Percentiles rank a stretch among this genome's conserved stretches.
Conservation (phyloP, 176 grass and related monocot species). For the Eleusine indica region DNA sequence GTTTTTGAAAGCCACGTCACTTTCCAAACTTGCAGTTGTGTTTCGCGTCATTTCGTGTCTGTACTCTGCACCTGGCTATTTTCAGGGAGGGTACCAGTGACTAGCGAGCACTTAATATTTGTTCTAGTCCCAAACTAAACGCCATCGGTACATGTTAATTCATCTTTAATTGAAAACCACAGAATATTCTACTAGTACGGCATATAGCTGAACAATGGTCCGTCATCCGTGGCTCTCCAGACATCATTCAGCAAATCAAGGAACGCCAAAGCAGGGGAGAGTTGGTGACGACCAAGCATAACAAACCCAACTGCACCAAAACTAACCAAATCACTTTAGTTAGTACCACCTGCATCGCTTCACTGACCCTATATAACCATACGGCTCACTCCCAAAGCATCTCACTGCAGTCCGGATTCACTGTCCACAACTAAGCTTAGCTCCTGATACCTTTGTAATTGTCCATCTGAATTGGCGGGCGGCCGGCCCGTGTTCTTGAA, state of each 20-base stretch:
- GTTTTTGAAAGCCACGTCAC: background rate
- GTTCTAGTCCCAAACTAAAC: background rate
- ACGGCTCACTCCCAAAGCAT: background rate
- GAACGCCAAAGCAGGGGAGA: conserved; percentile 22
- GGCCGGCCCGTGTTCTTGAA: background rate
- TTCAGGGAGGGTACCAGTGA: background rate
- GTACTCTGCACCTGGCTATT: background rate
- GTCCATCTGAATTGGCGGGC: background rate
- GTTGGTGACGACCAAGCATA: conserved; percentile 40
- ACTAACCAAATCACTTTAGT: conserved; percentile 31
- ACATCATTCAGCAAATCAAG: conserved; percentile 22
- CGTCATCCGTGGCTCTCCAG: background rate
- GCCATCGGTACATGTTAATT: background rate
- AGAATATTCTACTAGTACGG: background rate
- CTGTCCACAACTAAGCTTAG: background rate
- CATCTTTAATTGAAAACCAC: background rate
- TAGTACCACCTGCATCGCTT: conserved; percentile 23
- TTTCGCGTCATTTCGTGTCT: background rate
- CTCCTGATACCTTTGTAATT: background rate
- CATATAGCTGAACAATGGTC: background rate
- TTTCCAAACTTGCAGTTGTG: background rate
- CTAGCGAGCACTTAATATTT: background rate
- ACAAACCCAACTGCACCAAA: conserved; percentile 51
- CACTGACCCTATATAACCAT: conserved; percentile 24
- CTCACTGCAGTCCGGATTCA: background rate